Evolutionary conservation across 2,329 filamentous ascomycete species (phyloP).

Genomic region (Aspergillus udagawae): DNA sequence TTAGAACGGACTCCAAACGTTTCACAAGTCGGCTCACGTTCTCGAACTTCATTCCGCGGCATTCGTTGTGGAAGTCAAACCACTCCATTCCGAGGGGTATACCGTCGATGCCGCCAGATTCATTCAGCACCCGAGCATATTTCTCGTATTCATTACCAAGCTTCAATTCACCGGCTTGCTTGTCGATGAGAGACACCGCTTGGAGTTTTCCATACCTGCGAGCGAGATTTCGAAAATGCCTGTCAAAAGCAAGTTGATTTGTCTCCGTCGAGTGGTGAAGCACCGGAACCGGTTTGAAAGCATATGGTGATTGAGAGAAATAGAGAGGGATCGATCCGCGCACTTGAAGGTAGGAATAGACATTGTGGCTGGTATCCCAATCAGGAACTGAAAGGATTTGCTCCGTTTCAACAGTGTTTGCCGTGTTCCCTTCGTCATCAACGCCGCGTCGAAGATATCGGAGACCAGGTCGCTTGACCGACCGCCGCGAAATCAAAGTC

Average conservation of each 20-base stretch:
- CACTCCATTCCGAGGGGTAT: conserved; percentile 71
- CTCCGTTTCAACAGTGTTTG: conserved; percentile 92
- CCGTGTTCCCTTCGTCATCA: conserved; percentile 82
- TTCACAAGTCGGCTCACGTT: conserved; percentile 81
- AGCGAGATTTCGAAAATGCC: conserved; percentile 69
- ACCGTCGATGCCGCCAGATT: conserved; percentile 52
- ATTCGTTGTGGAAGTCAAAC: conserved; percentile 95
- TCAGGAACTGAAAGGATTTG: conserved; percentile 74
- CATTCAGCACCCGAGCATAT: conserved; percentile 63
- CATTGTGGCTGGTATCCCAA: conserved; percentile 59
- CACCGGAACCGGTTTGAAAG: conserved; percentile 79
- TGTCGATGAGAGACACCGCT: conserved; percentile 81
- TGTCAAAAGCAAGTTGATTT: conserved; percentile 73
- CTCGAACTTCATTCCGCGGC: conserved; percentile 95
- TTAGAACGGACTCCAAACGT: conserved; percentile 63
- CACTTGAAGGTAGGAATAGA: conserved; percentile 81
- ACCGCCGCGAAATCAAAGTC: conserved; percentile 89
- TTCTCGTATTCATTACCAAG: conserved; percentile 76
- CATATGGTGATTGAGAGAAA: conserved; percentile 92
- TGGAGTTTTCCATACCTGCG: conserved; percentile 72
- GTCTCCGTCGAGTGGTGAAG: conserved; percentile 75
- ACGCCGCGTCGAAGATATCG: conserved; percentile 87
- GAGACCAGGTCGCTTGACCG: conserved; percentile 77
- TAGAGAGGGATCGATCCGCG: conserved; percentile 91
- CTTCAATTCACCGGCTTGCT: conserved; percentile 73